Evolutionary conservation across 2,329 filamentous ascomycete species (phyloP).

Genomic region (Verticillium zaregamsianum): DNA sequence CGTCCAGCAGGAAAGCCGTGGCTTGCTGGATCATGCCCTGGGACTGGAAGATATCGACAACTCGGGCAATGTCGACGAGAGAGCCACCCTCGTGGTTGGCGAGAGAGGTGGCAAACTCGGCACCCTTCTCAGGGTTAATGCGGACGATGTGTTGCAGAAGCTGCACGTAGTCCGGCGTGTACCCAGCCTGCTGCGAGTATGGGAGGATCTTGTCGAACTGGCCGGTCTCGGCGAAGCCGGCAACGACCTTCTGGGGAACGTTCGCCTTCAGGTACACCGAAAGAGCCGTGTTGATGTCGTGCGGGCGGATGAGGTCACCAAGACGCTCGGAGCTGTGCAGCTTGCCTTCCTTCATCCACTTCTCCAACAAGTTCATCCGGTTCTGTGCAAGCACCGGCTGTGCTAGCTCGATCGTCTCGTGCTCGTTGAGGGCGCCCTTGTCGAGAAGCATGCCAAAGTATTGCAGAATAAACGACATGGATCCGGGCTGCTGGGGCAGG

Average conservation of each 20-base stretch:
- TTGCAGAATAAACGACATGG: slow-evolving; percentile 91
- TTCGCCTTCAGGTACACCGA: slow-evolving; percentile 89
- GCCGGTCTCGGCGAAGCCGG: slow-evolving; percentile 89
- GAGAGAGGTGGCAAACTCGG: slow-evolving; percentile 89
- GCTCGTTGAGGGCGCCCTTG: slow-evolving; percentile 87
- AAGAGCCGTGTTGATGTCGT: slow-evolving; percentile 84
- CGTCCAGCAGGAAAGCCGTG: slow-evolving; percentile 95
- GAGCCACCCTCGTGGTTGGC: slow-evolving; percentile 85
- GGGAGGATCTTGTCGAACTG: slow-evolving; percentile 96
- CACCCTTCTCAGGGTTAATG: slow-evolving; percentile 86
- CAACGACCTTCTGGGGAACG: slow-evolving; percentile 88
- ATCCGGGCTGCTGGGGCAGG: slow-evolving; percentile 72
- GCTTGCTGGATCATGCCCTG: slow-evolving; percentile 98
- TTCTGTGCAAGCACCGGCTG: slow-evolving; percentile 90
- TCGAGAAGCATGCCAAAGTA: slow-evolving; percentile 98
- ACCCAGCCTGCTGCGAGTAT: slow-evolving; percentile 79
- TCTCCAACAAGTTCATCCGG: slow-evolving; percentile 92
- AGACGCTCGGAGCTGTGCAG: slow-evolving; percentile 94
- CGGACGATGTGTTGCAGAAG: slow-evolving; percentile 90
- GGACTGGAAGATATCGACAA: slow-evolving; percentile 96
- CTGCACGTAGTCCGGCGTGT: slow-evolving; percentile 92
- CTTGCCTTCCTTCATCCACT: slow-evolving; percentile 97
- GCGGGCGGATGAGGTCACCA: slow-evolving; percentile 85
- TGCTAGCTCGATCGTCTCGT: slow-evolving; percentile 91
- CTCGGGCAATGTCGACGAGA: slow-evolving; percentile 86